These are phyloP conservation scores for Anisodus acutangulus DNA, from an alignment of 257 asterid species.

Conservation along the genomic window DNA sequence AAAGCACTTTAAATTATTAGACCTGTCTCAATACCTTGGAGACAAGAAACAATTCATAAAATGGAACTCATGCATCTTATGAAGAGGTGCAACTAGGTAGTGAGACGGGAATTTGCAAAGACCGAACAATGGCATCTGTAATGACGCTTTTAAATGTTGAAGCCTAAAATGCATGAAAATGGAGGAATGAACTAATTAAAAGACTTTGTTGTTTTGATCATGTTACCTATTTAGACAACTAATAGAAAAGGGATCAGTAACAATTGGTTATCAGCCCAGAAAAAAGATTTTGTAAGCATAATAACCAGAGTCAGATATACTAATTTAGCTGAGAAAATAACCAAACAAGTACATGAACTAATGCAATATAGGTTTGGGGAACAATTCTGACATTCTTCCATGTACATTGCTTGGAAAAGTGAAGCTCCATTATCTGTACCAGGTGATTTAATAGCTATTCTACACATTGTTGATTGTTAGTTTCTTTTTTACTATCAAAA, in stretches of 20 bases:
- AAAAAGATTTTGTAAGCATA: not conserved
- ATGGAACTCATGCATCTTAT: not conserved
- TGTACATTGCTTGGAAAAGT: slow-evolving; percentile 1
- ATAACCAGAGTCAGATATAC: not conserved
- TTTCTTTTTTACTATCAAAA: not conserved
- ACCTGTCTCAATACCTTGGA: not conserved
- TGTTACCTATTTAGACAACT: slow-evolving; percentile 15
- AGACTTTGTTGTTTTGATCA: not conserved
- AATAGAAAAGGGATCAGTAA: slow-evolving; percentile 16
- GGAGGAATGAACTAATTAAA: not conserved
- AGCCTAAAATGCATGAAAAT: slow-evolving; percentile 5
- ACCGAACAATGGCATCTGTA: not conserved
- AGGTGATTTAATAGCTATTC: not conserved
- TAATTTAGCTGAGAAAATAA: slow-evolving; percentile 17
- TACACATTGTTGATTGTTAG: not conserved
- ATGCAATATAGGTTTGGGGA: not conserved
- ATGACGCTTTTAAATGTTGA: not conserved
- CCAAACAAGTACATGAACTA: slow-evolving; percentile 18
- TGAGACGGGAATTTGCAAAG: not conserved
- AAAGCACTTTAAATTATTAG: not conserved
- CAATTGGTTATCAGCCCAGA: not conserved
- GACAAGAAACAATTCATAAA: slow-evolving; percentile 7
- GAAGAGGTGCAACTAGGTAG: slow-evolving; percentile 20
- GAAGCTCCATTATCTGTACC: not conserved
- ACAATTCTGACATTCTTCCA: slow-evolving; percentile 8